phyloP scores from a whole-genome alignment of 2,329 filamentous ascomycete genomes.

The Pyricularia pennisetigena region DNA sequence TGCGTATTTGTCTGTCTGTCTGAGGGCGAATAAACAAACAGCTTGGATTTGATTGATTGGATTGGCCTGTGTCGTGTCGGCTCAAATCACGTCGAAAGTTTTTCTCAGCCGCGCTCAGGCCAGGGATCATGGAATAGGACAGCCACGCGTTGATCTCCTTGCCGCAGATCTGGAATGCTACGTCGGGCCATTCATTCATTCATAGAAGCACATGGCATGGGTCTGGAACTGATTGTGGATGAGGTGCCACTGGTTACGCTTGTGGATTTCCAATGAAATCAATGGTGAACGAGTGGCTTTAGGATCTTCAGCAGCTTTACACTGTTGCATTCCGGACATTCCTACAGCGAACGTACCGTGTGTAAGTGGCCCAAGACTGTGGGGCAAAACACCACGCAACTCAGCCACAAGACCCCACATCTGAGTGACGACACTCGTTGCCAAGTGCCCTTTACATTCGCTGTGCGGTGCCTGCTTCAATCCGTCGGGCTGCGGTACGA shows the following conservation, averaged over 20 bases:
- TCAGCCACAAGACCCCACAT: not conserved
- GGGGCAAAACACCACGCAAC: not conserved
- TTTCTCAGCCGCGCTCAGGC: constrained; percentile 2
- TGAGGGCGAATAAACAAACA: not conserved
- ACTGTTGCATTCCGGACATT: not conserved
- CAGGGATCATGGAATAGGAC: not conserved
- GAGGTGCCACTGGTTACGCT: not conserved
- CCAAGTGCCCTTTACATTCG: not conserved
- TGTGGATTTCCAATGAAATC: not conserved
- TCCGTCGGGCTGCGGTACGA: not conserved
- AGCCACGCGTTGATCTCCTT: not conserved
- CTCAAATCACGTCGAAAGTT: constrained; percentile 2
- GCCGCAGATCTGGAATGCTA: not conserved
- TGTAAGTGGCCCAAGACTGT: not conserved
- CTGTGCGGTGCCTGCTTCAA: not conserved
- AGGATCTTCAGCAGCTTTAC: not conserved
- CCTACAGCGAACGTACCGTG: not conserved
- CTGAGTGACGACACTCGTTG: not conserved
- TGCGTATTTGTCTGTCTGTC: not conserved
- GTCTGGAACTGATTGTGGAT: not conserved
- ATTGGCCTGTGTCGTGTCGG: not conserved
- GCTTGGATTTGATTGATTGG: not conserved
- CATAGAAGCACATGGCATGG: not conserved
- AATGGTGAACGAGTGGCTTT: not conserved
- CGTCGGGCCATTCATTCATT: not conserved